A percentile compares a stretch with the other conserved stretches of the same genome.
Conservation (phyloP, 2,329 filamentous ascomycete genomes). For the Coleophoma cylindrospora region DNA sequence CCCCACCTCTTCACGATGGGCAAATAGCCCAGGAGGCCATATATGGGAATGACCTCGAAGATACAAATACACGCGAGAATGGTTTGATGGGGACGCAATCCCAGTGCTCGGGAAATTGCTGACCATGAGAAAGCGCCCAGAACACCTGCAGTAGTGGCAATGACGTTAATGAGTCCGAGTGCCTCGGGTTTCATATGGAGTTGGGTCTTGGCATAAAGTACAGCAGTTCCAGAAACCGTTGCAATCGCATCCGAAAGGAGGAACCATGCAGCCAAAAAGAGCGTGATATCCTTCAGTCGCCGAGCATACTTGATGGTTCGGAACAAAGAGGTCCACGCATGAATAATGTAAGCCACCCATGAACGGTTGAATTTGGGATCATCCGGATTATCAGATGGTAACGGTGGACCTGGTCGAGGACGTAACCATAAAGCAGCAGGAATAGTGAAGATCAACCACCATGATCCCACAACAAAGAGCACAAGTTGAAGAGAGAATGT, state of each 20-base stretch:
- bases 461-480: slow-evolving; percentile 78
- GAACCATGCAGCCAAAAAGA: slow-evolving; percentile 90
- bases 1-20: slow-evolving; percentile 72
- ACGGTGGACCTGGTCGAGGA: slow-evolving; percentile 79
- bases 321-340: slow-evolving; percentile 83
- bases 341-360: slow-evolving; percentile 69
- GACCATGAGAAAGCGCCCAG: slow-evolving; percentile 89
- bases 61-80: slow-evolving; percentile 87
- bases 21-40: slow-evolving; percentile 83
- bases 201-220: slow-evolving; percentile 92
- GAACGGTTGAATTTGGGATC: slow-evolving; percentile 32
- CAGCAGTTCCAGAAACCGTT: slow-evolving; percentile 89
- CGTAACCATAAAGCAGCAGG: slow-evolving; percentile 85
- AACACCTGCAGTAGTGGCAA: slow-evolving; percentile 79
- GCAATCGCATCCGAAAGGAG: slow-evolving; percentile 90
- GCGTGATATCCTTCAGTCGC: slow-evolving; percentile 64
- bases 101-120: slow-evolving; percentile 64
- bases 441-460: slow-evolving; percentile 92
- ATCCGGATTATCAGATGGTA: slow-evolving; percentile 35
- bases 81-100: slow-evolving; percentile 75
- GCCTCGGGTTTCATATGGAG: slow-evolving; percentile 85
- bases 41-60: slow-evolving; percentile 89
- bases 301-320: slow-evolving; percentile 73
- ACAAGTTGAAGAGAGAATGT: slow-evolving; percentile 84
- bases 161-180: slow-evolving; percentile 88